Evolutionary conservation across 768 basidiomycete genomes (phyloP), one percentile per base, ranked within the genome.

Genomic region (Rhodotorula taiwanensis): DNA sequence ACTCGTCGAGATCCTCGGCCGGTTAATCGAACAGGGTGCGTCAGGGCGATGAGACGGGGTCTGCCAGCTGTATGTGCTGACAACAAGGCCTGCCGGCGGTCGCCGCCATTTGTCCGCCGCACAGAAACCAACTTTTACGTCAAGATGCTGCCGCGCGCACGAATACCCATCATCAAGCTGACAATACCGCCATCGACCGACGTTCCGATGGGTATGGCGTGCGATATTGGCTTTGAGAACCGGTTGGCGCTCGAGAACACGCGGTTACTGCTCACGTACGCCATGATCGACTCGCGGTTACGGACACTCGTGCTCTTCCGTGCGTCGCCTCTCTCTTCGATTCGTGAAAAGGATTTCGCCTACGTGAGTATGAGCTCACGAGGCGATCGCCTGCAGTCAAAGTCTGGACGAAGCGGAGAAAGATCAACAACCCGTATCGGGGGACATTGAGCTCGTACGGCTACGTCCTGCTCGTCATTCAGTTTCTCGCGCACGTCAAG

Each of bases 161-260:
- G 94, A 72, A 97, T 98, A 80, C 94, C 94, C 39, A 99, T 99
- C 74, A 90, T 99, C 74, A 99, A 99, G 79, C 81, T 99, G 57
- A 90, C 88, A 28, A 82, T 98, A 30, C 86, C 89, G 74, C 88
- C 77, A 18, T 66, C 61, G 6, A 74, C 75, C 10, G 71, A 75
- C 25, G 75, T 76, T 25, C 71, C 77, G 84, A 85, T 83, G 54
- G 93, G 92, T 59, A 94, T 99, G 71, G 88, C 93, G 11, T 97
- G 94, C 75, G 94, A 99, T 76, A 99, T 99, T 69, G 94, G 94
- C 23, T 98, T 98, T 72, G 94, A 95, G 79, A 98, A 98, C 77
- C 83, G 93, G 72, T 81, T 99, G 58, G 94, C 94, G 31, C 80
- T 99, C 60, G 94, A 99, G 79, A 99, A 99, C 76, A 99, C 94